Percentiles rank a stretch among this genome's conserved stretches.
phyloP scores from a whole-genome alignment of 306 rosid genomes.

The Rosa multiflora region DNA sequence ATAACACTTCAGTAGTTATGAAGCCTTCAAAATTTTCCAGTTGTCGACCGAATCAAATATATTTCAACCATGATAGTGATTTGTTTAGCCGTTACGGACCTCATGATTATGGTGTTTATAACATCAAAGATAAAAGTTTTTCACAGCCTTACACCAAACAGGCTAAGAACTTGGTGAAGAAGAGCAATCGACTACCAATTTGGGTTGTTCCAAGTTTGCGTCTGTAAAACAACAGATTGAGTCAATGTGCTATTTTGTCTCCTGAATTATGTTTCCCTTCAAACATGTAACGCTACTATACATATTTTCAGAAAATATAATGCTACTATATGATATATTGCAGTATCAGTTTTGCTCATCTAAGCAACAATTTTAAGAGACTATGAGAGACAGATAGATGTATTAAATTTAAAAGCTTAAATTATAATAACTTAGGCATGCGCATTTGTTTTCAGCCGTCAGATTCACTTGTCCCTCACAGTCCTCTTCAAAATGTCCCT shows the following conservation, averaged over 20 bases:
- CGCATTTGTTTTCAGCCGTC: no score
- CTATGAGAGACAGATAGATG: no score
- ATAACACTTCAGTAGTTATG: background rate
- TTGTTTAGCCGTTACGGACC: no score
- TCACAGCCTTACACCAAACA: background rate
- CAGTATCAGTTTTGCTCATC: no score
- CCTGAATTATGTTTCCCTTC: background rate
- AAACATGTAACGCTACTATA: background rate
- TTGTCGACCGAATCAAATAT: background rate
- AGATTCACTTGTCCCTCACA: no score
- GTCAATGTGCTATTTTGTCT: background rate
- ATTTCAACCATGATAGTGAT: background rate
- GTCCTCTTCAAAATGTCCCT: no score
- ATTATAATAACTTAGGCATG: no score
- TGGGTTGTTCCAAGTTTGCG: background rate
- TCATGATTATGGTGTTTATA: background rate
- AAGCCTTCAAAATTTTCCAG: background rate
- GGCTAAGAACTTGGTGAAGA: background rate
- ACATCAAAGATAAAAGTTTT: background rate
- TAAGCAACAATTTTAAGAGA: no score
- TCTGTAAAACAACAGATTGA: background rate
- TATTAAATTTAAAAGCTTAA: no score
- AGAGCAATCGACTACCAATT: background rate
- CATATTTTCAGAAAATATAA: no score
- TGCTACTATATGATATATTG: no score